Evolutionary conservation across 1,284 basidiomycete species (phyloP), one percentile per base, ranked within the genome.

Genomic region (Moesziomyces sp.): DNA sequence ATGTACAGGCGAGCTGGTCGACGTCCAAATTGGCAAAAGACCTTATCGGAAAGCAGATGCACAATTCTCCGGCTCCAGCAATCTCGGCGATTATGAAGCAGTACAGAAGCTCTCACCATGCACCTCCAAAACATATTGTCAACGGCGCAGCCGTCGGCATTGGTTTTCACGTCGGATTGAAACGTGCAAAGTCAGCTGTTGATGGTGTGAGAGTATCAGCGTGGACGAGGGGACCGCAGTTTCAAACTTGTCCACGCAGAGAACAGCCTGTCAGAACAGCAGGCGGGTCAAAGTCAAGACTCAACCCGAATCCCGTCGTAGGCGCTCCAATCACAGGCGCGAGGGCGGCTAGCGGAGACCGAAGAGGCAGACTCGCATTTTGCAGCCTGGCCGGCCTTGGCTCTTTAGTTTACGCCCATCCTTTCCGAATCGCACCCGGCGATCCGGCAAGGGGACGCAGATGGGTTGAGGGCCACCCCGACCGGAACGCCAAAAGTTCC

Each of bases 211-310:
- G 19, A 38, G 23, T 6, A 42, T 48, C 23, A 16, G 38, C 38
- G 53, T 55, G 53, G 46, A 24, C 53, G 28, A 30, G 35, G 13
- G 19, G 30, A 21, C 35, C 9, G 35, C 10, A 19, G 26, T 28
- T 47, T 42, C 45, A 28, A 38, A 21, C 53, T 55, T 55, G 53
- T 55, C 53, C 53, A 55, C 45, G 13, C 24, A 35, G 45, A 55
- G 24, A 11, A 40, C 18, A 8, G 26, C 26, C 26, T n/a, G 21
- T 35, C 4, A 14, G 9, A 10, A 23, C 30, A 19, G 52, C 14
- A 46, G 40, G 7, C 18, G n/a, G 16, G 14, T 52, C 28, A 14
- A 33, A 33, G 13, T 21, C 30, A 3, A 33, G 13, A 33, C 30
- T 10, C 30, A 33, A 33, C 30, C 13, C 30, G 30, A 11, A 33